phyloP scores from a whole-genome alignment of 768 basidiomycete species.

The Boletus pseudopeckii region DNA sequence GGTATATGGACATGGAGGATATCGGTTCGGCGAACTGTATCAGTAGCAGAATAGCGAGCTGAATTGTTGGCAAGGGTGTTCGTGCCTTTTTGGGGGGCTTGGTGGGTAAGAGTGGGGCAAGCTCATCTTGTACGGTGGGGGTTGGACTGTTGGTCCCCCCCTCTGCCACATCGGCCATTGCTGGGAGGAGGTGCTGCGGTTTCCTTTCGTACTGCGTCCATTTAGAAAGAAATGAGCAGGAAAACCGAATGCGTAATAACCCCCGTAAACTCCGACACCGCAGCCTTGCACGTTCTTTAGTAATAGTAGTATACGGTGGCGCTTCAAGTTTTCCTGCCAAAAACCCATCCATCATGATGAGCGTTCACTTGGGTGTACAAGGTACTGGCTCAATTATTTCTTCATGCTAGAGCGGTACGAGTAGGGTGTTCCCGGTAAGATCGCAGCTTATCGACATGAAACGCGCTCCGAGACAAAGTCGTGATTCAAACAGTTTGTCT shows the following conservation, averaged over 20 bases:
- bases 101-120: conserved; percentile 4
- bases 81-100: neutral
- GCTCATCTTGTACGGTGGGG: conserved; percentile 12
- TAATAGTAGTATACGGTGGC: too few species aligned
- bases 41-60: conserved; percentile 35
- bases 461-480: neutral
- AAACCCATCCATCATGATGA: too few species aligned
- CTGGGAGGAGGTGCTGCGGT: neutral
- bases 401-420: too few species aligned
- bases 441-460: too few species aligned
- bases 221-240: neutral
- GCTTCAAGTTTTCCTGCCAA: too few species aligned
- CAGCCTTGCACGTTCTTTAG: too few species aligned
- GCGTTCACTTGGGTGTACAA: too few species aligned
- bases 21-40: conserved; percentile 35
- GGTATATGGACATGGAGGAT: conserved; percentile 42
- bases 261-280: too few species aligned
- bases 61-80: conserved; percentile 39
- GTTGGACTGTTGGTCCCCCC: neutral
- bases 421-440: too few species aligned
- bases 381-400: too few species aligned
- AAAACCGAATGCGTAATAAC: neutral
- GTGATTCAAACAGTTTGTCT: too few species aligned
- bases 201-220: neutral
- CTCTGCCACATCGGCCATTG: neutral